These are phyloP conservation scores for Oryza brachyantha DNA, from an alignment of 176 grass and related monocot species.

Conservation along the genomic window DNA sequence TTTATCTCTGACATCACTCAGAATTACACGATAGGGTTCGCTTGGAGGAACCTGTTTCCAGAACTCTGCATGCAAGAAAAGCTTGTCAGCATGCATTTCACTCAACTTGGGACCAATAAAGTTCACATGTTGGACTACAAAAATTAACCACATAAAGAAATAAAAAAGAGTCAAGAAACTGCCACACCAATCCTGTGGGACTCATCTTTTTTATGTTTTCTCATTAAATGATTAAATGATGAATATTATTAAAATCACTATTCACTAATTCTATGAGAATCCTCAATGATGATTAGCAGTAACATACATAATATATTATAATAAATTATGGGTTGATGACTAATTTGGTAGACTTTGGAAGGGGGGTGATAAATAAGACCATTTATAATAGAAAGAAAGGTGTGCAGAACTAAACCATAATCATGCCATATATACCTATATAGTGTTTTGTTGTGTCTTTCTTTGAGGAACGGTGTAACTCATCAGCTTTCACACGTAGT, in stretches of 20 bases:
- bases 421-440: constrained; percentile 59
- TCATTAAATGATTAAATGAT: neutral
- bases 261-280: neutral
- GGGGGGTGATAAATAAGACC: neutral
- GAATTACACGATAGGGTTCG: constrained; percentile 93
- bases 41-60: constrained; percentile 95
- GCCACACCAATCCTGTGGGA: neutral
- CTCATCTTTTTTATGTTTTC: neutral
- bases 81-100: constrained; percentile 24
- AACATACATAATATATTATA: neutral
- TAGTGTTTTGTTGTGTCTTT: constrained; percentile 92
- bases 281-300: neutral
- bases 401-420: neutral
- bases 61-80: constrained; percentile 67
- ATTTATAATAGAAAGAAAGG: neutral
- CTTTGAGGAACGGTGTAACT: constrained; percentile 58
- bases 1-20: constrained; percentile 90
- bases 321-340: neutral
- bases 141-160: neutral
- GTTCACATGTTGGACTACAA: neutral
- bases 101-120: neutral
- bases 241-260: neutral
- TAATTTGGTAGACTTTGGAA: constrained; percentile 13
- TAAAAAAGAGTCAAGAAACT: neutral
- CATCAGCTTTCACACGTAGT: constrained; percentile 59